Evolutionary conservation across 2,329 filamentous ascomycete species (phyloP), one percentile per base, ranked within the genome.

Genomic region (Zarea fungicola): DNA sequence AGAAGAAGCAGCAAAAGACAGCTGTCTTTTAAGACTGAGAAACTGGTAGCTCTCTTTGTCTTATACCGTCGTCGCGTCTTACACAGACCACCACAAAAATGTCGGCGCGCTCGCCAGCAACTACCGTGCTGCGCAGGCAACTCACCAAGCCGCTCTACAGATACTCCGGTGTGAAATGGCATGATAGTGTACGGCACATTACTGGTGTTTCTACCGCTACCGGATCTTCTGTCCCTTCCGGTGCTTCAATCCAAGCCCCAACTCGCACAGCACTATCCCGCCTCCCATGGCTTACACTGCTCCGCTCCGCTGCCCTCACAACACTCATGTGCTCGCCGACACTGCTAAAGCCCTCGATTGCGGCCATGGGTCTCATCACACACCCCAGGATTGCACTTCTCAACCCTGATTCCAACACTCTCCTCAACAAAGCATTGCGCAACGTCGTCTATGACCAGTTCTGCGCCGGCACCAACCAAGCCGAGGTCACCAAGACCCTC

Each of bases 401-500:
- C 26, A 72, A 76, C 53, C 72, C 75, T 1, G 72, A 76, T 45
- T 66, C 64, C 23, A 63, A 63, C 23, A 58, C 56, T 1, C 7
- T 60, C 1, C 51, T 63, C 14, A 76, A 76, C 55, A 65, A 65
- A 1, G 16, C 76, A 4, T 57, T 79, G 10, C 67, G 71, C 36
- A 61, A 66, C 42, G 58, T 73, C 4, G 65, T 80, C 14, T 80
- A 80, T 55, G 71, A 77, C 50, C 77, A 80, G 40, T 80, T 80
- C 60, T 80, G 77, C 52, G 77, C 76, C 0, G 77, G 77, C 1
- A 70, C 70, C 23, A 77, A 72, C 45, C 65, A 68, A 34, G 47
- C 51, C 1, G 75, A 79, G 48, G 74, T 79, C 2, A 63, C 67
- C 26, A 60, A 60, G 5, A 75, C 71, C 0, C 67, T 76, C 21